Conservation (phyloP, 768 basidiomycete genomes). For the Trametes maxima region DNA sequence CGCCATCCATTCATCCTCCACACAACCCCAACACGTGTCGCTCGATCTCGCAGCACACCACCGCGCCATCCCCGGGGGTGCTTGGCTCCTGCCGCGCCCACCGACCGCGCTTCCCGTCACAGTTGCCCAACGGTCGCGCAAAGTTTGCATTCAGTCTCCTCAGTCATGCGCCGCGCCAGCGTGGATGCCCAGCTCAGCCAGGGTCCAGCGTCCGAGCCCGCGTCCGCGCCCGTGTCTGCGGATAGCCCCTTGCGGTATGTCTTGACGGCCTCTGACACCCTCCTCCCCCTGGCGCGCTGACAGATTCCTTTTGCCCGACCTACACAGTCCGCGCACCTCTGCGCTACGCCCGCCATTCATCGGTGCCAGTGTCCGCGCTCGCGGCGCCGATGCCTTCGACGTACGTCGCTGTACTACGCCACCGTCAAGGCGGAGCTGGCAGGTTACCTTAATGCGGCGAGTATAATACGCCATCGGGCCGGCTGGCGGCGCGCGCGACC, state of each 20-base stretch:
- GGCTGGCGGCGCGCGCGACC: too few relatives aligned
- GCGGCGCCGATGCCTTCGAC: too few relatives aligned
- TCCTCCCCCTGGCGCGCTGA: background rate
- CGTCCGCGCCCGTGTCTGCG: background rate
- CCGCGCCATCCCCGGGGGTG: background rate
- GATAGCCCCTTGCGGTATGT: background rate
- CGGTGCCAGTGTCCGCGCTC: too few relatives aligned
- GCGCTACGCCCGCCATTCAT: background rate
- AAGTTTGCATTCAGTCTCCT: slow-evolving; percentile 2
- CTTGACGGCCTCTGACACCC: background rate
- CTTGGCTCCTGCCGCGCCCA: background rate
- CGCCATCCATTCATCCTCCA: slow-evolving; percentile 1
- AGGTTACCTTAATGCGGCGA: too few relatives aligned
- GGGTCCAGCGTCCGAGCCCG: background rate
- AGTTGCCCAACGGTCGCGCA: slow-evolving; percentile 7
- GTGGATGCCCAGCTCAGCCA: background rate
- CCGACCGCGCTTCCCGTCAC: slow-evolving; percentile 7
- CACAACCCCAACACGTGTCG: slow-evolving; percentile 7
- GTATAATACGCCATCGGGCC: too few relatives aligned
- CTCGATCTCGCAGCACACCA: background rate
- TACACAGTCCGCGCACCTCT: background rate
- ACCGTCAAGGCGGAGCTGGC: too few relatives aligned
- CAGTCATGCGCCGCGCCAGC: background rate
- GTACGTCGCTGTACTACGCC: too few relatives aligned
- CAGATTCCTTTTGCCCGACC: background rate